These are phyloP conservation scores for Eucalyptus camaldulensis DNA, from an alignment of 345 rosid genomes.

Conservation along the genomic window DNA sequence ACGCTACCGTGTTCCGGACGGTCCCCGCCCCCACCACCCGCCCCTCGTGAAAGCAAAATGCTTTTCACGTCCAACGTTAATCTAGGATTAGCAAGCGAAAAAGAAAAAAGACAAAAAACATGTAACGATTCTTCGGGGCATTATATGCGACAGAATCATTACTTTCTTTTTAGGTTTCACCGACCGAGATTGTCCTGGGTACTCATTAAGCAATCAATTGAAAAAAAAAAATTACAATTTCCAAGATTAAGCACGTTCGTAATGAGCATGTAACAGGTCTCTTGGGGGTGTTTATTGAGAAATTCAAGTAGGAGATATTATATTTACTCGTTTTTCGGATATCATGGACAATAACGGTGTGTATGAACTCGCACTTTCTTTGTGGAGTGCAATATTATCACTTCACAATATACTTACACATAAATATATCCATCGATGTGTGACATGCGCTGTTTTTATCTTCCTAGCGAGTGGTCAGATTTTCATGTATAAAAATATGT, in stretches of 20 bases:
- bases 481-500: no score
- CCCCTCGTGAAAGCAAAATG: not conserved
- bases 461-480: accelerated
- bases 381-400: not conserved
- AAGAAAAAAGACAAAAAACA: no score
- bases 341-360: no score
- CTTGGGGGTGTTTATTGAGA: not conserved
- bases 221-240: no score
- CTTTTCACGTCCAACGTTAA: not conserved
- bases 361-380: not conserved
- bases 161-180: not conserved
- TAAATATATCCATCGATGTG: no score
- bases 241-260: not conserved
- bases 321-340: not conserved
- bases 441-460: not conserved
- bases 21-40: not conserved
- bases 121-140: not conserved
- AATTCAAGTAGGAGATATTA: not conserved
- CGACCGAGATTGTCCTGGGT: not conserved
- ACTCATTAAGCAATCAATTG: not conserved
- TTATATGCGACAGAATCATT: not conserved
- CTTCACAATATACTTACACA: not conserved
- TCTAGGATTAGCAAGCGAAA: not conserved
- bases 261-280: not conserved
- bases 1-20: not conserved